Base-by-base conservation (phyloP, 768 basidiomycete genomes). In the Boletus patriciae region DNA sequence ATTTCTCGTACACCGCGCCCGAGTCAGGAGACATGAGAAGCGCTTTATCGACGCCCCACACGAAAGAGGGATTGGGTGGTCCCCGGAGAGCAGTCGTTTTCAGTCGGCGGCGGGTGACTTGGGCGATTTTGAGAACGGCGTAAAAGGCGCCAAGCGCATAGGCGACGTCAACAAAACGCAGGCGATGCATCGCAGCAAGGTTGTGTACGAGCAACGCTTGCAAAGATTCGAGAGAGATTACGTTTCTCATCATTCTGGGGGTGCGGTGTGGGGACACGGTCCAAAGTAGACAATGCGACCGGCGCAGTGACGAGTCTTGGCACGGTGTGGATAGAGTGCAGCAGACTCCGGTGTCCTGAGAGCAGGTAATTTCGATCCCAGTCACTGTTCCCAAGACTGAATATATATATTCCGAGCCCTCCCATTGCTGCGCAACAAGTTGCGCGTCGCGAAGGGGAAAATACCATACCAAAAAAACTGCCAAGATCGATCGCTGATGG, bases 1-100 rank as follows among this genome's bases (percentile, higher is more conserved):
- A 85, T 6, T 68, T 54, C 53, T 82, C 81, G 57, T 73, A 77
- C 9, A 81, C 25, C 1, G 56, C 42, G 0, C 72, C 76, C 2
- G 72, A 31, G 54, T 80, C 73, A 1, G 31, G 31, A 9, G 58
- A 46, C 2, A 27, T 15, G 18, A 56, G 0, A 2, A 60, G 10
- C 1, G 6, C 11, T 37, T 54, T 62, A 2, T 46, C 44, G n/a
- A 57, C 10, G 3, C 68, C 68, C 38, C 49, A 70, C 6, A 68
- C 0, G 23, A 68, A 49, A 12, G 55, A 63, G 12, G 61, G 55
- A 27, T 40, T 60, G 2, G 61, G 40, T 3, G 69, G 69, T 0
- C 69, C 69, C 6, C 53, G 55, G 4, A 70, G 66, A 16, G 48
- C 45, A 4, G 68, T 70, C 15, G 62, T 66, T 18, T 62, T 64